Evolutionary conservation across 768 basidiomycete species (phyloP).

Genomic region (Postia placenta): DNA sequence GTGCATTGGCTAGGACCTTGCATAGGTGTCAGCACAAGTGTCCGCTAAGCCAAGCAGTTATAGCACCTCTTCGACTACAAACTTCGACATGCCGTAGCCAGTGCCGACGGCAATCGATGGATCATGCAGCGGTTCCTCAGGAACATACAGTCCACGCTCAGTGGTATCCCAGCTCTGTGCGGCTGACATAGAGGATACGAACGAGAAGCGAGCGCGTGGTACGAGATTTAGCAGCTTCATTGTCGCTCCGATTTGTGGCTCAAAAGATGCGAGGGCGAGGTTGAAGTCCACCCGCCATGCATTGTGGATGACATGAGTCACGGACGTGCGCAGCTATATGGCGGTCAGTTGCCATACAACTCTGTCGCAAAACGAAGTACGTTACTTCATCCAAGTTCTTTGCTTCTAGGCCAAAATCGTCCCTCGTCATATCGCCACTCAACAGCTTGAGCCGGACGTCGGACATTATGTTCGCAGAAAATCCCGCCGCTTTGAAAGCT

Average conservation of each 20-base stretch:
- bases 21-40: constrained; percentile 2
- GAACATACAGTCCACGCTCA: constrained; percentile 8
- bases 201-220: constrained; percentile 18
- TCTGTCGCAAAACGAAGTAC: background rate
- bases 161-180: constrained; percentile 12
- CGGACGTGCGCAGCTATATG: constrained; percentile 9
- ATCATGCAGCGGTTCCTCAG: constrained; percentile 6
- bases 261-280: constrained; percentile 29
- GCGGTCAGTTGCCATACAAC: background rate
- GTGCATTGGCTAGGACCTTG: constrained; percentile 26
- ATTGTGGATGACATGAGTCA: constrained; percentile 25
- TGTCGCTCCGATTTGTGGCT: constrained; percentile 26
- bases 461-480: constrained; percentile 9
- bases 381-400: constrained; percentile 11
- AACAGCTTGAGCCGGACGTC: constrained; percentile 11
- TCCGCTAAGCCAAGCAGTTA: too few species aligned
- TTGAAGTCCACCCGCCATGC: constrained; percentile 41
- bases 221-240: background rate
- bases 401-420: constrained; percentile 13
- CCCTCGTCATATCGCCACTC: constrained; percentile 14
- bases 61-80: constrained; percentile 19
- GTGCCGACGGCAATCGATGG: constrained; percentile 18
- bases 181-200: constrained; percentile 8
- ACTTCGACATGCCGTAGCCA: constrained; percentile 32
- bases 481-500: constrained; percentile 13